These are phyloP conservation scores for Tausonia pullulans DNA, from an alignment of 1,284 basidiomycete genomes.

Conservation along the genomic window DNA sequence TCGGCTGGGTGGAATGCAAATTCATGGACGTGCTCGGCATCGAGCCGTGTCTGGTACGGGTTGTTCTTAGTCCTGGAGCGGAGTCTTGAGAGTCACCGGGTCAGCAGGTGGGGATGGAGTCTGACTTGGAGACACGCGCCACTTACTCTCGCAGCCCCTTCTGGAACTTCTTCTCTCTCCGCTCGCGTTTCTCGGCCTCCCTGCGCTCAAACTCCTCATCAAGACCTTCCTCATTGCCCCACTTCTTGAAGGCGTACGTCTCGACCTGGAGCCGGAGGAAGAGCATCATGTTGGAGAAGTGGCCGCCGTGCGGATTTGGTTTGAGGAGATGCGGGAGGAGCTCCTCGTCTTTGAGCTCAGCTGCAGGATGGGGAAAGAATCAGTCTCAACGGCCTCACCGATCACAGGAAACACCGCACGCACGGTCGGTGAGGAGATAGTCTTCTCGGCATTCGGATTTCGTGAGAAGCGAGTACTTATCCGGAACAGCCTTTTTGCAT, in stretches of 20 bases:
- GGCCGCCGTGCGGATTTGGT: slow-evolving; percentile 92
- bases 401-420: slow-evolving; percentile 22
- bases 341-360: slow-evolving; percentile 86
- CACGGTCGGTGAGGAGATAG: slow-evolving; percentile 78
- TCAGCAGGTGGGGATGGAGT: background rate
- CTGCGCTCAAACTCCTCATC: slow-evolving; percentile 80
- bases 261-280: slow-evolving; percentile 91
- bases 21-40: slow-evolving; percentile 74
- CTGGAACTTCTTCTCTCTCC: slow-evolving; percentile 88
- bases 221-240: slow-evolving; percentile 84
- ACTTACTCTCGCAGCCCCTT: slow-evolving; percentile 58
- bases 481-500: slow-evolving; percentile 79
- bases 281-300: slow-evolving; percentile 99
- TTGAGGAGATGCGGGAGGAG: slow-evolving; percentile 86
- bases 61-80: slow-evolving; percentile 76
- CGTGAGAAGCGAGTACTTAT: slow-evolving; percentile 87
- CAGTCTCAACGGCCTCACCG: background rate
- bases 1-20: slow-evolving; percentile 48
- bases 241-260: slow-evolving; percentile 93
- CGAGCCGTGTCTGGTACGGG: slow-evolving; percentile 74
- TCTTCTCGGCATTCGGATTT: slow-evolving; percentile 99
- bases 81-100: slow-evolving; percentile 33
- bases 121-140: background rate
- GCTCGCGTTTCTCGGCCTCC: slow-evolving; percentile 62
- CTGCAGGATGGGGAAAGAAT: slow-evolving; percentile 34